phyloP scores from a whole-genome alignment of 106 monocot genomes.

The Dioscorea dumetorum region DNA sequence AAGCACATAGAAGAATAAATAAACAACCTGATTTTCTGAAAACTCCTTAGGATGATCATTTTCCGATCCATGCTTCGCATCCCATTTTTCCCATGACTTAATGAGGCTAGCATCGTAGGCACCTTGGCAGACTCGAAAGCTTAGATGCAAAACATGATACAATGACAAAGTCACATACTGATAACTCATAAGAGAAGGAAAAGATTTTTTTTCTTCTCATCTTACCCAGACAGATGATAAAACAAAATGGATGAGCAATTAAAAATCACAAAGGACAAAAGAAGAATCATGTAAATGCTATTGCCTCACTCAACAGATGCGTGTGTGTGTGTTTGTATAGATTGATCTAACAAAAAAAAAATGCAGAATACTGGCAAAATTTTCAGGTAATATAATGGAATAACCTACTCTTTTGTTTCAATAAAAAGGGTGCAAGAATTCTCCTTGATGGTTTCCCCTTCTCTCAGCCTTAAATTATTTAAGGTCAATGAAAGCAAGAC shows the following conservation, averaged over 20 bases:
- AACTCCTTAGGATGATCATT: constrained; percentile 95
- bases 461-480: constrained; percentile 46
- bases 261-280: too few relatives aligned
- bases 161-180: background rate
- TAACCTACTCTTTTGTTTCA: constrained; percentile 75
- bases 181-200: background rate
- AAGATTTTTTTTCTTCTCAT: background rate
- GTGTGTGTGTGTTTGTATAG: too few relatives aligned
- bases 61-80: constrained; percentile 69
- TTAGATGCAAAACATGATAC: constrained; percentile 18
- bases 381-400: background rate
- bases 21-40: constrained; percentile 56
- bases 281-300: too few relatives aligned
- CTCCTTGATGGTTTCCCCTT: constrained; percentile 14
- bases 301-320: too few relatives aligned
- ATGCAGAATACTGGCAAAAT: too few relatives aligned
- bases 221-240: background rate
- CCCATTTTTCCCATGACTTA: constrained; percentile 91
- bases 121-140: constrained; percentile 77
- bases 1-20: background rate
- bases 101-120: constrained; percentile 52
- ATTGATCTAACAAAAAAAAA: too few relatives aligned
- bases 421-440: constrained; percentile 74
- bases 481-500: constrained; percentile 81
- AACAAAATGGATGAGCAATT: too few relatives aligned